Conservation (phyloP, 345 rosid genomes). For the Populus tremula region DNA sequence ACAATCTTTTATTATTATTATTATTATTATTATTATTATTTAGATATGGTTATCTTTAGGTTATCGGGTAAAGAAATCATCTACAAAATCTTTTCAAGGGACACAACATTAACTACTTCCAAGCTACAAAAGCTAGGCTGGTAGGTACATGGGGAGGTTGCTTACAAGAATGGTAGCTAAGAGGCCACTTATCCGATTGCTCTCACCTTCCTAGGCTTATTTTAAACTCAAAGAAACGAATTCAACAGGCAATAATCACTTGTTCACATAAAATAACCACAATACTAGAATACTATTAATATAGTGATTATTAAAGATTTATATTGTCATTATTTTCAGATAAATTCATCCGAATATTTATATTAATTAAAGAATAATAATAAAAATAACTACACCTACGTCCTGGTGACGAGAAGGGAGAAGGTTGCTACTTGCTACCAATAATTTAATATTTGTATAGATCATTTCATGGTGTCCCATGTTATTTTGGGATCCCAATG, state of each 20-base stretch:
- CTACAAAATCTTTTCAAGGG: too few relatives aligned
- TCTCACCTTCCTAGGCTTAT: background rate
- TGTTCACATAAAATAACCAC: background rate
- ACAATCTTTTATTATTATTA: too few relatives aligned
- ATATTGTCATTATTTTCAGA: too few relatives aligned
- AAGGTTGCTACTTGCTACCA: too few relatives aligned
- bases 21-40: too few relatives aligned
- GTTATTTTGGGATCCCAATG: background rate
- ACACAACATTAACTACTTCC: background rate
- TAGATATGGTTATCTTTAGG: too few relatives aligned
- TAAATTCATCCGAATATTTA: too few relatives aligned
- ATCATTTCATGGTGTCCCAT: background rate
- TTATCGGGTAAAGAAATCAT: too few relatives aligned
- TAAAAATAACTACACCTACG: background rate
- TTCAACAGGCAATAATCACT: background rate
- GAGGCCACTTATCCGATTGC: background rate
- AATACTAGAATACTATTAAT: too few relatives aligned
- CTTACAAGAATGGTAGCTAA: slow-evolving; percentile 5
- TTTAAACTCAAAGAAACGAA: background rate
- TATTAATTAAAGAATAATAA: background rate
- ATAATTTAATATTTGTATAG: too few relatives aligned
- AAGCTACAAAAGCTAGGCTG: background rate
- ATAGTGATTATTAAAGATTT: too few relatives aligned
- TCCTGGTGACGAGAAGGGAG: too few relatives aligned
- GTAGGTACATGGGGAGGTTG: background rate